phyloP scores from a whole-genome alignment of 2,329 filamentous ascomycete genomes.

The Trichoderma sp. region DNA sequence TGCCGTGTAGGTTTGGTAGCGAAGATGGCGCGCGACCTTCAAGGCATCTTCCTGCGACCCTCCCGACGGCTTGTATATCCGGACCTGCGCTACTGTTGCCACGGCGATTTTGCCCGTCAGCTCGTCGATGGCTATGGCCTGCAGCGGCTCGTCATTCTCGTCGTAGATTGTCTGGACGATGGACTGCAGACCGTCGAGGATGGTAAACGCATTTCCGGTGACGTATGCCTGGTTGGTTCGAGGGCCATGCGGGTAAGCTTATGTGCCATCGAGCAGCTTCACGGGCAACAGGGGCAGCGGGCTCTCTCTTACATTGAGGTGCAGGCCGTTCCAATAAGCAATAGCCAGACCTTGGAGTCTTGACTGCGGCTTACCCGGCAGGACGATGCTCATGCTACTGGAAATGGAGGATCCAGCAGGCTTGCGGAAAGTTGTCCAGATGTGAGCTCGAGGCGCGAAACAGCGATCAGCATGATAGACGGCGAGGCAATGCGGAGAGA shows the following conservation, averaged over 20 bases:
- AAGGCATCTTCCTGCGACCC: slow-evolving; percentile 69
- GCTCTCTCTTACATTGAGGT: slow-evolving; percentile 66
- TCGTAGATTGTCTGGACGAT: slow-evolving; percentile 91
- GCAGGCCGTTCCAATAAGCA: slow-evolving; percentile 70
- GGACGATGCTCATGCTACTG: slow-evolving; percentile 70
- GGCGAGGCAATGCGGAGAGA: not conserved
- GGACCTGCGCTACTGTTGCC: slow-evolving; percentile 66
- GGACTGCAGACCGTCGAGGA: slow-evolving; percentile 72
- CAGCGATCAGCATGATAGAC: slow-evolving; percentile 18
- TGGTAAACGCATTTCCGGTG: slow-evolving; percentile 82
- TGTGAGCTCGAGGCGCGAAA: slow-evolving; percentile 17
- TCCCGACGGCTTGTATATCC: slow-evolving; percentile 73
- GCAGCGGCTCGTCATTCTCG: slow-evolving; percentile 68
- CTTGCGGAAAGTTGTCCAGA: slow-evolving; percentile 11
- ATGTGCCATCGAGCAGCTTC: not conserved
- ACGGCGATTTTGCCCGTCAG: slow-evolving; percentile 81
- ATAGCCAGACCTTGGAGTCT: slow-evolving; percentile 77
- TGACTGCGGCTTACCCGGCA: slow-evolving; percentile 76
- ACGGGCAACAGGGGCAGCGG: not conserved
- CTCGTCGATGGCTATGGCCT: slow-evolving; percentile 81
- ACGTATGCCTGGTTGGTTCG: slow-evolving; percentile 70
- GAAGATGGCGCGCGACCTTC: slow-evolving; percentile 56
- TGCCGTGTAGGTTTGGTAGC: not conserved
- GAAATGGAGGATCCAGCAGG: slow-evolving; percentile 9
- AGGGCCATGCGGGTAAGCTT: slow-evolving; percentile 1